Evolutionary conservation across 2,329 filamentous ascomycete species (phyloP), one percentile per base, ranked within the genome.

Genomic region (Trichoderma citrinoviride): DNA sequence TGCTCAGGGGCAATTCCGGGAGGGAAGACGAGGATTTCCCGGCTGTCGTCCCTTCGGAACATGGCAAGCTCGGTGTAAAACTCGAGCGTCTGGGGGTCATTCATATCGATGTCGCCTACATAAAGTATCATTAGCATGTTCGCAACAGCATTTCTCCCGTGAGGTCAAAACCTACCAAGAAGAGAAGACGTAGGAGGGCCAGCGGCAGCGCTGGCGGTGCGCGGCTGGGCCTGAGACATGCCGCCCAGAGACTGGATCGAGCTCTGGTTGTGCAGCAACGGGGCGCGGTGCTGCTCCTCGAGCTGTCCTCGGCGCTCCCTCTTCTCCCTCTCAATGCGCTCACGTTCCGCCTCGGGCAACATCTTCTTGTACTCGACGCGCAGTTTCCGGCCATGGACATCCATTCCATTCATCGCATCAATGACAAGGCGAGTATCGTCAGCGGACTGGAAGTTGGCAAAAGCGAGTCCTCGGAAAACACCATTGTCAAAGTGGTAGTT

Each of bases 401-500:
- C 95, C 77, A 97, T 90, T 71, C 96, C 93, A 74, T 99, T 99
- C 84, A 99, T 90, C 60, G 90, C 85, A 65, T 97, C 90, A 68
- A 99, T 99, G 56, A 98, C 95, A 56, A 90, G 85, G 14, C 91
- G 90, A 0, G 95, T 99, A 77, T 99, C 95, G 69, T 97, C 91
- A 1, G 95, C 88, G 17, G 92, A 97, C 41, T 95, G 96, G 77
- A 98, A 99, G 79, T 99, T 99, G 74, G 95, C 95, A 80, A 99
- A 99, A 2, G 95, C 95, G 58, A 99, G 82, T 7, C 95, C 95
- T 65, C 95, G 85, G 81, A 99, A 99, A 29, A 99, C 93, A 29
- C 95, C 95, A 72, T 96, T 96, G 76, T 99, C 95, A 74, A 99
- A 99, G 78, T 99, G 95, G 74, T 99, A 98, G 82, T 99, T 99